Percentiles rank a stretch among this genome's conserved stretches.
These are phyloP conservation scores for Rhizomucor miehei DNA, from an alignment of 371 early-diverging fungal species.

Conservation along the genomic window DNA sequence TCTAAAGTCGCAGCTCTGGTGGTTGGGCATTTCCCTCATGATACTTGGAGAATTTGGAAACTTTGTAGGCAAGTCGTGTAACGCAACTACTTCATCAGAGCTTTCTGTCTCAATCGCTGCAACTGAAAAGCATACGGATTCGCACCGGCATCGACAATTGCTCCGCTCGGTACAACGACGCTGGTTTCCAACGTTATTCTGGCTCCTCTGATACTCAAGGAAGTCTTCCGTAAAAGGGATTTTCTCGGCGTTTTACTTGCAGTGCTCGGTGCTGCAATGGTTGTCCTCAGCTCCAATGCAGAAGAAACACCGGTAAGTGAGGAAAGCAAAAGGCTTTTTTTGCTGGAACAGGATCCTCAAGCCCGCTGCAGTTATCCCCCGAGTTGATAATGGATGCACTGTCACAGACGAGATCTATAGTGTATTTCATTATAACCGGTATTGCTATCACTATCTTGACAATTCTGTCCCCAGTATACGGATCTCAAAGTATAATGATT, in stretches of 20 bases:
- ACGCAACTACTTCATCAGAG: background rate
- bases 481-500: constrained; percentile 60
- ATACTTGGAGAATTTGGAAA: constrained; percentile 69
- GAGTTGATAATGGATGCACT: constrained; percentile 61
- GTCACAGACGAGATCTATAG: constrained; percentile 54
- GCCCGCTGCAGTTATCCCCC: constrained; percentile 49
- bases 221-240: constrained; percentile 64
- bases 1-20: constrained; percentile 64
- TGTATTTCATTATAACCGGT: constrained; percentile 57
- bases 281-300: constrained; percentile 64
- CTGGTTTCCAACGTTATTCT: constrained; percentile 70
- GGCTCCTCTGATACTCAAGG: constrained; percentile 71
- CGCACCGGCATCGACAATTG: constrained; percentile 78
- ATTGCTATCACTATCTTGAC: constrained; percentile 37
- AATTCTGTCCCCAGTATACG: constrained; percentile 53
- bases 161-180: constrained; percentile 79
- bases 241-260: constrained; percentile 67
- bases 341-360: no score
- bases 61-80: constrained; percentile 42
- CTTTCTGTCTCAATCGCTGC: background rate
- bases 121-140: constrained; percentile 65
- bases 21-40: constrained; percentile 75
- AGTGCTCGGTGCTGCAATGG: constrained; percentile 66
- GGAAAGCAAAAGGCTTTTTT: no score
- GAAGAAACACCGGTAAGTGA: constrained; percentile 54